A percentile compares a stretch with the other conserved stretches of the same genome.
Conservation (phyloP, 306 rosid species). For the Quercus engelmannii region DNA sequence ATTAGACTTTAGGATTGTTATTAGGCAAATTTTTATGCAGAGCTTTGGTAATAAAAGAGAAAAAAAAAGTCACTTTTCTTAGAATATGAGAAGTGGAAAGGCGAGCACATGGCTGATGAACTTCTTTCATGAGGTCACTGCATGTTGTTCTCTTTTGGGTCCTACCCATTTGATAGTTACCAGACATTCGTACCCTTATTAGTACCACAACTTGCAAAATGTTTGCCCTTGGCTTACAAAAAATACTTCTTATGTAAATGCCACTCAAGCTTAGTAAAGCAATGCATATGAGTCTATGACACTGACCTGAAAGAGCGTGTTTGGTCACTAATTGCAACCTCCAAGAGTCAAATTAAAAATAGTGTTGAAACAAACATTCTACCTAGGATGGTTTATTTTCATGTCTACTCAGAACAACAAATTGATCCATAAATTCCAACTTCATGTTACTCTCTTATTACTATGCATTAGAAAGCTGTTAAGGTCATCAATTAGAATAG, state of each 20-base stretch:
- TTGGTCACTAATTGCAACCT: too few relatives aligned
- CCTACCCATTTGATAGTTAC: slow-evolving; percentile 38
- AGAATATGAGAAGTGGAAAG: slow-evolving; percentile 28
- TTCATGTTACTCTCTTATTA: too few relatives aligned
- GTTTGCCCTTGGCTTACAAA: slow-evolving; percentile 5
- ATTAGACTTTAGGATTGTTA: background rate
- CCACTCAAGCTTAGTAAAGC: background rate
- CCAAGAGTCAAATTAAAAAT: too few relatives aligned
- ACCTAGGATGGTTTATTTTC: too few relatives aligned
- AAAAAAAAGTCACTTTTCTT: slow-evolving; percentile 13
- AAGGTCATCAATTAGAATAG: background rate
- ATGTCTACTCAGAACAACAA: too few relatives aligned
- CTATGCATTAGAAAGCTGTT: too few relatives aligned
- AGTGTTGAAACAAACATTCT: too few relatives aligned
- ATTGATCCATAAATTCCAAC: too few relatives aligned
- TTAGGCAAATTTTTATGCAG: background rate
- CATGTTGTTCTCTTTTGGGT: slow-evolving; percentile 44
- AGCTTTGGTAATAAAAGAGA: slow-evolving; percentile 20
- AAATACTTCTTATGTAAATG: background rate
- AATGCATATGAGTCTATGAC: too few relatives aligned
- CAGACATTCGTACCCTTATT: slow-evolving; percentile 30
- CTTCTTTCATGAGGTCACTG: slow-evolving; percentile 36
- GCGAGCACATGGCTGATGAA: slow-evolving; percentile 59
- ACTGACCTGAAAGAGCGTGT: too few relatives aligned
- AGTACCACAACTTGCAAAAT: slow-evolving; percentile 39